Conservation (phyloP, 257 asterid genomes). For the Capsicum chinense region DNA sequence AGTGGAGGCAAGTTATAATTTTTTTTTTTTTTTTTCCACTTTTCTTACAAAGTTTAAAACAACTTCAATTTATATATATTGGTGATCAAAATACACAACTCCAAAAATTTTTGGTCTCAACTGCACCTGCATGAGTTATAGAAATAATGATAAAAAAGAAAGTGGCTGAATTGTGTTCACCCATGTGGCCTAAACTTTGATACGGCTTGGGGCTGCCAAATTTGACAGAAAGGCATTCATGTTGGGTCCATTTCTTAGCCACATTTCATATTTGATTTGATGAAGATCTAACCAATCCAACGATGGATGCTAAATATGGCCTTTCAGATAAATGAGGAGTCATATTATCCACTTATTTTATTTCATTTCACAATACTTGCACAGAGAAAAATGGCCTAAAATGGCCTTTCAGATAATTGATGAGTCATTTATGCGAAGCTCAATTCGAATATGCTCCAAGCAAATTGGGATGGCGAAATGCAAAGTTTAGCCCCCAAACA, state of each 20-base stretch:
- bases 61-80: too few relatives aligned
- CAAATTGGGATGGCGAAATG: neutral
- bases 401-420: conserved; percentile 2
- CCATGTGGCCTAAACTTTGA: conserved; percentile 1
- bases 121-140: neutral
- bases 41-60: too few relatives aligned
- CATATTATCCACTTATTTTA: neutral
- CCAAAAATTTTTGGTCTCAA: too few relatives aligned
- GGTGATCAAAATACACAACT: too few relatives aligned
- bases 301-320: neutral
- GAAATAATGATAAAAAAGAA: neutral
- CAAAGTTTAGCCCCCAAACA: neutral
- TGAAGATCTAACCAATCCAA: conserved; percentile 5
- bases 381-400: neutral
- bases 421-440: neutral
- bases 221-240: conserved; percentile 10
- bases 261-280: neutral
- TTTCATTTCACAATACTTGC: neutral
- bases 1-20: too few relatives aligned
- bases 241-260: neutral
- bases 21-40: too few relatives aligned
- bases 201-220: neutral
- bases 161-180: neutral
- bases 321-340: neutral
- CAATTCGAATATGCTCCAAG: neutral